Conservation (phyloP, 225 moss, liverwort and hornwort genomes). For the Physcomitrellopsis africana region DNA sequence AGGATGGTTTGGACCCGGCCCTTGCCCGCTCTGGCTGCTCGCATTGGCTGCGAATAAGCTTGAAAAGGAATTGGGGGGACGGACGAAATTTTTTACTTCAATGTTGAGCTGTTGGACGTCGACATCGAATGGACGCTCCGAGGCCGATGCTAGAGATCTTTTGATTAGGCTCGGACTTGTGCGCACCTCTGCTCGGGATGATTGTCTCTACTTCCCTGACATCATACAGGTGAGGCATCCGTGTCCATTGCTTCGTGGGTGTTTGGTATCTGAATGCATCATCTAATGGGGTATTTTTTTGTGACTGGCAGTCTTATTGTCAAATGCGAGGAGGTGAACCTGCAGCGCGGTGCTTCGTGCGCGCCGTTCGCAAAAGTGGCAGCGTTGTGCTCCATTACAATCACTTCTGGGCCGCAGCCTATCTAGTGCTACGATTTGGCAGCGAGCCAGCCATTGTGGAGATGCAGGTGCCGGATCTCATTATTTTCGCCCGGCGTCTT, state of each 20-base stretch:
- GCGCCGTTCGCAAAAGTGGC: constrained; percentile 43
- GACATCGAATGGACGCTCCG: constrained; percentile 16
- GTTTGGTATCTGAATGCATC: neutral
- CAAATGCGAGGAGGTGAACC: constrained; percentile 50
- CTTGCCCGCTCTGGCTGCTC: constrained; percentile 50
- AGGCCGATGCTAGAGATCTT: constrained; percentile 37
- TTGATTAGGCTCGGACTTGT: constrained; percentile 54
- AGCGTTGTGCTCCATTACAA: constrained; percentile 41
- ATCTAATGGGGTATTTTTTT: neutral
- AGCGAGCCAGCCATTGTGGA: constrained; percentile 37
- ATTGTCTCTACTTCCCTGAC: constrained; percentile 54
- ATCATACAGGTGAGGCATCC: constrained; percentile 45
- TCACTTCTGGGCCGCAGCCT: constrained; percentile 66
- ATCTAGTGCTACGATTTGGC: constrained; percentile 48
- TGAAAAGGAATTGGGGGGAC: constrained; percentile 36
- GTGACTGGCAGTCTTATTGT: constrained; percentile 42
- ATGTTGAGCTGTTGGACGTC: constrained; percentile 39
- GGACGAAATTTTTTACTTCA: constrained; percentile 24
- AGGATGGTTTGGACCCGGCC: constrained; percentile 59
- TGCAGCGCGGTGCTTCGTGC: constrained; percentile 52
- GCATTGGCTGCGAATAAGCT: constrained; percentile 43
- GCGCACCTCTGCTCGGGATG: constrained; percentile 29
- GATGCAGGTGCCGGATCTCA: constrained; percentile 44
- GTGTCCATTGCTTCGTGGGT: too few relatives aligned
- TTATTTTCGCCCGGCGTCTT: constrained; percentile 46